phyloP scores from a whole-genome alignment of 495 filamentous ascomycete species.

The Neurospora sp. region DNA sequence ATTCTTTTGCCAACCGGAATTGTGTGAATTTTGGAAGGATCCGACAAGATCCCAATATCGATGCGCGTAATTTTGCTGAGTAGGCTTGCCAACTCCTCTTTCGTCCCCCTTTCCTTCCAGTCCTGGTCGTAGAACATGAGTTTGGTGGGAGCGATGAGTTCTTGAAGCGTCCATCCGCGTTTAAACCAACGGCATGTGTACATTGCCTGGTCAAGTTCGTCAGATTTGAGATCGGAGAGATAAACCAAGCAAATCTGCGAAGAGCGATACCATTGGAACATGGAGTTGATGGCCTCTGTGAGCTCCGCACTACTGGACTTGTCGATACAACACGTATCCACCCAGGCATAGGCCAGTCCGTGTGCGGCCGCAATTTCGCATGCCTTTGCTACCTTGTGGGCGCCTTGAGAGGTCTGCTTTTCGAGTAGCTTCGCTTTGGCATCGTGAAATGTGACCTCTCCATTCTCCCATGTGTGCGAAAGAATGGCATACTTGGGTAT shows the following conservation, averaged over 20 bases:
- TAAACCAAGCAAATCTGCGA: constrained; percentile 24
- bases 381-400: background rate
- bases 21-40: background rate
- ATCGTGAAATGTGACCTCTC: constrained; percentile 23
- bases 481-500: constrained; percentile 33
- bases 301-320: constrained; percentile 25
- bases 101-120: constrained; percentile 1
- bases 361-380: constrained; percentile 1
- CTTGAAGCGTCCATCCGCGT: constrained; percentile 29
- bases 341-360: constrained; percentile 13
- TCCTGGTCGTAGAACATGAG: constrained; percentile 9
- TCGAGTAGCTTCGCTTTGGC: background rate
- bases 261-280: constrained; percentile 25
- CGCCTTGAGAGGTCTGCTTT: background rate
- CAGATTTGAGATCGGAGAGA: constrained; percentile 2
- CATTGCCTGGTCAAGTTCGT: background rate
- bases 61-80: background rate
- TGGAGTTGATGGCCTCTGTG: constrained; percentile 27
- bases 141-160: constrained; percentile 21
- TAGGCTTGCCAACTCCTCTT: background rate
- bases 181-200: constrained; percentile 20
- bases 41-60: background rate
- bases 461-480: constrained; percentile 32
- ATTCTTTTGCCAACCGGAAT: constrained; percentile 13
- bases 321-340: constrained; percentile 24